phyloP scores from a whole-genome alignment of 225 moss, liverwort and hornwort genomes.

The Sphagnum tenellum region DNA sequence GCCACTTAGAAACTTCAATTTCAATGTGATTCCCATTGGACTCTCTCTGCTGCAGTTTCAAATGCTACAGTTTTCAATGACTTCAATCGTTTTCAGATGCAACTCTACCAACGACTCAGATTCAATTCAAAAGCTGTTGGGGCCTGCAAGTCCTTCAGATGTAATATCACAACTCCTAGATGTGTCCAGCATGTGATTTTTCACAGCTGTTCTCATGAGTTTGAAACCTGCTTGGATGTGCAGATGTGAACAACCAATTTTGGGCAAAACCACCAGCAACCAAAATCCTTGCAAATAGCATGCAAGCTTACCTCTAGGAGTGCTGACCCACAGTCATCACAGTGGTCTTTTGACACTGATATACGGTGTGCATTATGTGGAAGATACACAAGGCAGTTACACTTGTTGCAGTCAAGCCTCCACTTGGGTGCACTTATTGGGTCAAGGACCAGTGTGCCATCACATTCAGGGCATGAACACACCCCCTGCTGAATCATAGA shows the following conservation, averaged over 20 bases:
- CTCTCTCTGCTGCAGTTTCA: too few species aligned
- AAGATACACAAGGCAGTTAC: constrained; percentile 90
- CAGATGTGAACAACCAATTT: not conserved
- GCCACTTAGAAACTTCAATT: too few species aligned
- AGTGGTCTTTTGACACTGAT: constrained; percentile 65
- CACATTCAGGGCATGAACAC: constrained; percentile 97
- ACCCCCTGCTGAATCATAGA: constrained; percentile 93
- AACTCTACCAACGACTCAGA: too few species aligned
- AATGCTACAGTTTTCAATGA: too few species aligned
- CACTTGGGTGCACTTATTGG: constrained; percentile 98
- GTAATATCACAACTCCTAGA: too few species aligned
- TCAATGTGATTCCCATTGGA: too few species aligned
- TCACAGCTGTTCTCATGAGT: too few species aligned
- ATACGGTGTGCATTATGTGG: constrained; percentile 92
- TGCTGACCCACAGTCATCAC: constrained; percentile 81
- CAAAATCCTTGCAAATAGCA: not conserved
- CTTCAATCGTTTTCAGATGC: too few species aligned
- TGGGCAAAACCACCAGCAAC: not conserved
- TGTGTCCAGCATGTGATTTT: too few species aligned
- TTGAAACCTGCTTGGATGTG: too few species aligned
- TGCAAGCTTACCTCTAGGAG: constrained; percentile 46
- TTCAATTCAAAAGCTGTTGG: too few species aligned
- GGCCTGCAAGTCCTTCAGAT: too few species aligned
- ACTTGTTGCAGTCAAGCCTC: constrained; percentile 98
- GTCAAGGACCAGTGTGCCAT: constrained; percentile 91